Base-by-base conservation (phyloP, 2,329 filamentous ascomycete genomes). In the Penicillium brasilianum region DNA sequence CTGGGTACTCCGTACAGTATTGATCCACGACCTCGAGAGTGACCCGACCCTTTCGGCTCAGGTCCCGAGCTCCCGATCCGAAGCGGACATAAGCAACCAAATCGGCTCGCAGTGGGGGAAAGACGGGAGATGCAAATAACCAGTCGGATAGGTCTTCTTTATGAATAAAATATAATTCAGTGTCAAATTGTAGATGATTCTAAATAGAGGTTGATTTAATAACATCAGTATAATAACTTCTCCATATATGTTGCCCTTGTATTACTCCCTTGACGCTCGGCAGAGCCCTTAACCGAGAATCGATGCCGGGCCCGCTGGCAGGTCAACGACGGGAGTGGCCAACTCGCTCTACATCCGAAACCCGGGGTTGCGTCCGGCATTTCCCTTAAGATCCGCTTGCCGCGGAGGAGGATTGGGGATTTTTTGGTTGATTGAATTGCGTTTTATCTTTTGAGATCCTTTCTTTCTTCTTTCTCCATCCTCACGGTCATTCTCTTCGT, bases 291-390 rank as follows among this genome's bases (percentile, higher is more conserved):
- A 77, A 67, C 75, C 75, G 75, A 77, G 72, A 69, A 69, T 61
- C 69, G 63, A 55, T 75, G 73, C 73, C 73, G 73, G 68, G 43
- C 13, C 41, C 25, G 14, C 55, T 37, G 55, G 25, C 36, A 20
- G 20, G 22, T 20, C 43, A 46, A 64, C 66, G 63, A 68, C 61
- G 65, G 69, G 58, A 66, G 54, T 69, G 63, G 59, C 52, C 57
- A 43, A 62, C 53, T 57, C 30, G 50, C 51, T 39, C 62, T 59
- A 57, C 64, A 66, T 70, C 69, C 72, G 66, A 71, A 70, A 70
- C 71, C 66, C 69, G 71, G 70, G 72, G 70, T 72, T 59, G 59
- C 59, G 59, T 56, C 69, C 69, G 69, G 66, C 66, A 87, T 89
- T 70, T 69, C 62, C 61, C 60, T 71, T 75, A 72, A 75, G 61